A percentile compares a stretch with the other conserved stretches of the same genome.
phyloP scores from a whole-genome alignment of 495 filamentous ascomycete species.

The Trichocladium uniseriatum region DNA sequence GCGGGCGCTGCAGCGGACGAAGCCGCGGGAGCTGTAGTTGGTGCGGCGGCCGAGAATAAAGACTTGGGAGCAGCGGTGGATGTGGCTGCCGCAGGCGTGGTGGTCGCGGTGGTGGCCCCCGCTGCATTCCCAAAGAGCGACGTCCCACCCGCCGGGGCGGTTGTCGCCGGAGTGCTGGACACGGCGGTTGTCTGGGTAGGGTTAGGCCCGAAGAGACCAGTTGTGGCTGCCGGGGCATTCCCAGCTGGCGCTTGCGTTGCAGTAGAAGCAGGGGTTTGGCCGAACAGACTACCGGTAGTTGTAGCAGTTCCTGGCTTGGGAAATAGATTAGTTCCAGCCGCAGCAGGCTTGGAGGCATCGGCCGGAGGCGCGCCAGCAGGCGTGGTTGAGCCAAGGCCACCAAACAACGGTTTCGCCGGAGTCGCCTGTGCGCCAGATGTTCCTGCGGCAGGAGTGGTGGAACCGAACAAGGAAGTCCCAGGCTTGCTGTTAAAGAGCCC shows the following conservation, averaged over 20 bases:
- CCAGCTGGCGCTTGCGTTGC: conserved; percentile 3
- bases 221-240: conserved; percentile 3
- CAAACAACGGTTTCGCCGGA: conserved; percentile 24
- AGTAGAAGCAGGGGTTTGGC: conserved; percentile 10
- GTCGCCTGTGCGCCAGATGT: conserved; percentile 12
- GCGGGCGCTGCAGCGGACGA: conserved; percentile 11
- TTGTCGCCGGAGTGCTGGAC: not conserved
- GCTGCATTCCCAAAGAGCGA: conserved; percentile 7
- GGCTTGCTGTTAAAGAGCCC: not conserved
- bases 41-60: not conserved
- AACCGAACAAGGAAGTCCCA: conserved; percentile 9
- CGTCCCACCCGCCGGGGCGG: not conserved
- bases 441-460: not conserved
- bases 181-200: not conserved
- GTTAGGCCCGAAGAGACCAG: conserved; percentile 7
- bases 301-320: conserved; percentile 8
- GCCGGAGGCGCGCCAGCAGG: conserved; percentile 26
- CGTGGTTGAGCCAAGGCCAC: conserved; percentile 21
- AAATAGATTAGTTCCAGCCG: not conserved
- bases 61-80: conserved; percentile 18
- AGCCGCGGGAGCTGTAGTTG: conserved; percentile 10
- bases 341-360: conserved; percentile 17
- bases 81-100: conserved; percentile 10
- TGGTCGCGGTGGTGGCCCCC: not conserved
- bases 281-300: conserved; percentile 6